phyloP scores from a whole-genome alignment of 2,329 filamentous ascomycete species.

The Colletotrichum magnum region DNA sequence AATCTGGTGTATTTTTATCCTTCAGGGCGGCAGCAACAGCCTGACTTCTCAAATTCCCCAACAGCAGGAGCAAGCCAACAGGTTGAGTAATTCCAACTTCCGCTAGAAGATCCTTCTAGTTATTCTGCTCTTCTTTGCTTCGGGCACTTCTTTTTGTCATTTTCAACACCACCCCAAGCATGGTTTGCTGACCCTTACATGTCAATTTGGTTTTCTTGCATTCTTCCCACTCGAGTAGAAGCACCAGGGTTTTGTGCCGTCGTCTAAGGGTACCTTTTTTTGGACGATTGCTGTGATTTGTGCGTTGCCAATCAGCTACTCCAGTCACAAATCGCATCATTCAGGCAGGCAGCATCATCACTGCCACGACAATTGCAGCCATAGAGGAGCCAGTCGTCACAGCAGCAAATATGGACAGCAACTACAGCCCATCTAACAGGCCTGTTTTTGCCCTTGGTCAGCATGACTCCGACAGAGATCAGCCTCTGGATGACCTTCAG shows the following conservation, averaged over 20 bases:
- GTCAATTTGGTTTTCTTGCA: not conserved
- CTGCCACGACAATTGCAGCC: too few species aligned
- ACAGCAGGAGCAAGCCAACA: conserved; percentile 1
- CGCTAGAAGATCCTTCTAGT: not conserved
- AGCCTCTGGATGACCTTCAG: conserved; percentile 74
- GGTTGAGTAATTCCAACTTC: conserved; percentile 10
- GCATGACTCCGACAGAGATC: conserved; percentile 75
- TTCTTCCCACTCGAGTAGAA: conserved; percentile 20
- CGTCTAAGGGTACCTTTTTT: conserved; percentile 15
- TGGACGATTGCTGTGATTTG: conserved; percentile 29
- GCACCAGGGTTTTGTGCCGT: conserved; percentile 6
- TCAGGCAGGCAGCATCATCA: conserved; percentile 7
- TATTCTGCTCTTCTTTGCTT: not conserved
- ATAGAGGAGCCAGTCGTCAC: not conserved
- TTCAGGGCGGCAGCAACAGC: conserved; percentile 28
- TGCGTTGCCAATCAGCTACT: conserved; percentile 35
- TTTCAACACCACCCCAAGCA: conserved; percentile 4
- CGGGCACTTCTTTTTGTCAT: not conserved
- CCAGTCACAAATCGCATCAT: conserved; percentile 26
- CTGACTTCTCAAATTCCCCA: conserved; percentile 36
- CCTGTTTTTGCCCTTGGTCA: conserved; percentile 78
- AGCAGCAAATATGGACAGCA: conserved; percentile 26
- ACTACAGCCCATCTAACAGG: conserved; percentile 42
- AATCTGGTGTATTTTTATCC: conserved; percentile 38
- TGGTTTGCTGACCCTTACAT: conserved; percentile 29